Base-by-base conservation (phyloP, 164 flowering plant species). In the Kingdonia uniflora region DNA sequence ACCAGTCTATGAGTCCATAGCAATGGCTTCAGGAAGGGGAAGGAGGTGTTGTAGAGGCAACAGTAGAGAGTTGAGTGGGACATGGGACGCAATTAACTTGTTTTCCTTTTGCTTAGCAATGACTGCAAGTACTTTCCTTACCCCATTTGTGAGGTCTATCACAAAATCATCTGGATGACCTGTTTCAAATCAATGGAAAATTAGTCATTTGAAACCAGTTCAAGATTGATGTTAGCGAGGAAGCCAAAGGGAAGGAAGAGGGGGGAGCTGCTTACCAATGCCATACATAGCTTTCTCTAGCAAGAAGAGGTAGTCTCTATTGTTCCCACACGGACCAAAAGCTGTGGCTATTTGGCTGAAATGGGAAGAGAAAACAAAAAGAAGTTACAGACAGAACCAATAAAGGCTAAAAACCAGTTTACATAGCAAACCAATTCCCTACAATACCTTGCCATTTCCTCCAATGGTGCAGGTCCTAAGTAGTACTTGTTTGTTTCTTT, bases 301-400 rank as follows among this genome's bases (percentile, higher is more conserved):
- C 61, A 42, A 55, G 73, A 88, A 94, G 26, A 94, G 66, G 60
- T 94, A 94, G 43, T 89, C 95, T 70, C 95, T 77, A 62, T 87
- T 89, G 80, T 89, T 86, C 15, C 99, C 99, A 51, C 90, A 84
- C 0, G 99, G 99, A 17, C 99, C 99, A 68, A 45, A 15, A 13
- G 97, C 99, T 43, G 87, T 85, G 41, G 99, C 96, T 52, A 94
- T 94, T 83, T 94, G 99, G 48, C 89, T 87, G 77, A 19, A 64
- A 49, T 59, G 5, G n/a, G 14, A 13, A 14, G 44, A 2, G 8
- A 61, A 7, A 51, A 48, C n/a, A 10, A 7, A 11, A 47, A 20
- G 20, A 6, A 47, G 6, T 29, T 29, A 29, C 6, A 57, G 22
- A 47, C 19, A 19, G 16, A 63, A 40, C 42, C n/a, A 19, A 8